Evolutionary conservation across 441 rosid species (phyloP), one percentile per base, ranked within the genome.

Genomic region (Eutrema salsugineum): DNA sequence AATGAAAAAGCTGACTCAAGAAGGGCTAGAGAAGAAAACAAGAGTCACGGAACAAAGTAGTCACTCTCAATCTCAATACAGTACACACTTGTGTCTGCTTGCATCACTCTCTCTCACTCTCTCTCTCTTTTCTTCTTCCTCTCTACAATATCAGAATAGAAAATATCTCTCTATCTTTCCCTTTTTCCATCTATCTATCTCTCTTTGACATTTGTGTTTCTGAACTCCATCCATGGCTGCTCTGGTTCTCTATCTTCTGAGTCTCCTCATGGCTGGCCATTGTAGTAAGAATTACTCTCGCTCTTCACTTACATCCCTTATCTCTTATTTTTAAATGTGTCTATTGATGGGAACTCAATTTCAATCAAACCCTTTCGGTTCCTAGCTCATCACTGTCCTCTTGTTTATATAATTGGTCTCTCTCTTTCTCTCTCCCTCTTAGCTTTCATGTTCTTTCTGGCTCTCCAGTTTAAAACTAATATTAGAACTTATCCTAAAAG

Each of bases 241-340:
- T 74, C 59, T 89, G 54, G 50, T 80, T 59, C 43, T 85, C 44
- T 75, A 81, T 51, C 71, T 79, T 68, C 86, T 91, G 66, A 7
- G 85, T 57, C 38, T 86, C 59, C 81, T 84, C 86, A 70, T 88
- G 83, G 75, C 92, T 73, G 92, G 86, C 66, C 83, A 60, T 59
- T 91, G 92, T 50, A 81, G 97, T 91, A 80, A 84, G 86, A 56
- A 35, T n/a, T n/a, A n/a, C 53, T 22, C 20, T 28, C 48, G 5
- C 33, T 60, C 39, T 46, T 62, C 44, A 6, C 19, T 15, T 15
- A 10, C 36, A 22, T 6, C 11, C 14, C n/a, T 22, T n/a, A 35
- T 33, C 33, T 35, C 42, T 56, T 56, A 9, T 6, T 9, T 12
- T 44, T 33, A 1, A n/a, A 15, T 14, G 36, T 44, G 22, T 68